Evolutionary conservation across 2,329 filamentous ascomycete species (phyloP).

Genomic region (Botrytis hyacinthi): DNA sequence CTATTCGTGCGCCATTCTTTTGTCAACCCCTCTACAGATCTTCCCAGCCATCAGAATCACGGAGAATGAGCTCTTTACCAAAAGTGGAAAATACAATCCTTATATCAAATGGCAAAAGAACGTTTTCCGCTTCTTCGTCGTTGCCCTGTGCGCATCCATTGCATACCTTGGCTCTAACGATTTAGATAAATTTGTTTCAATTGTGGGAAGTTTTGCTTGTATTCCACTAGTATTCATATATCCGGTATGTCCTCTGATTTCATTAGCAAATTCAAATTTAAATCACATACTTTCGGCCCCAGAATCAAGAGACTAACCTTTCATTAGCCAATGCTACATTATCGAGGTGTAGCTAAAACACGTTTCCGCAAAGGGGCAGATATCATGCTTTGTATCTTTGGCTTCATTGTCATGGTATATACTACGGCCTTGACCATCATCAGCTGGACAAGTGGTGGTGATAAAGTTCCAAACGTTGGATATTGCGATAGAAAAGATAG

Average conservation of each 20-base stretch:
- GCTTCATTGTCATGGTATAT: constrained; percentile 84
- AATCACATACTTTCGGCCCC: neutral
- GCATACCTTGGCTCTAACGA: constrained; percentile 92
- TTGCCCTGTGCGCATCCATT: constrained; percentile 79
- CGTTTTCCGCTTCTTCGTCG: constrained; percentile 88
- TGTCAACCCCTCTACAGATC: constrained; percentile 93
- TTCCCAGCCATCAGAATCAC: constrained; percentile 97
- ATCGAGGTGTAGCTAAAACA: constrained; percentile 72
- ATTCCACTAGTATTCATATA: constrained; percentile 97
- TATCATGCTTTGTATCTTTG: constrained; percentile 75
- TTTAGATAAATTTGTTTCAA: constrained; percentile 93
- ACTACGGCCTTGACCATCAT: constrained; percentile 83
- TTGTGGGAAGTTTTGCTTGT: constrained; percentile 96
- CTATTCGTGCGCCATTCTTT: constrained; percentile 94
- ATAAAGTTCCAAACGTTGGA: constrained; percentile 51
- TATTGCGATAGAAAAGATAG: constrained; percentile 55
- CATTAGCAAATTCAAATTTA: neutral
- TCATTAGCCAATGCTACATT: constrained; percentile 80
- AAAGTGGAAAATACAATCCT: constrained; percentile 95
- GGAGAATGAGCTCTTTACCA: constrained; percentile 89
- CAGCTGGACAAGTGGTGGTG: constrained; percentile 71
- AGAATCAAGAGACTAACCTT: constrained; percentile 19
- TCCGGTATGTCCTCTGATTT: constrained; percentile 63
- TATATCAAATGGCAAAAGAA: constrained; percentile 99
- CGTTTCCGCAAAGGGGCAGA: constrained; percentile 68